A percentile compares a stretch with the other conserved stretches of the same genome.
These are phyloP conservation scores for Calophaca sinica DNA, from an alignment of 306 rosid genomes.

Conservation along the genomic window DNA sequence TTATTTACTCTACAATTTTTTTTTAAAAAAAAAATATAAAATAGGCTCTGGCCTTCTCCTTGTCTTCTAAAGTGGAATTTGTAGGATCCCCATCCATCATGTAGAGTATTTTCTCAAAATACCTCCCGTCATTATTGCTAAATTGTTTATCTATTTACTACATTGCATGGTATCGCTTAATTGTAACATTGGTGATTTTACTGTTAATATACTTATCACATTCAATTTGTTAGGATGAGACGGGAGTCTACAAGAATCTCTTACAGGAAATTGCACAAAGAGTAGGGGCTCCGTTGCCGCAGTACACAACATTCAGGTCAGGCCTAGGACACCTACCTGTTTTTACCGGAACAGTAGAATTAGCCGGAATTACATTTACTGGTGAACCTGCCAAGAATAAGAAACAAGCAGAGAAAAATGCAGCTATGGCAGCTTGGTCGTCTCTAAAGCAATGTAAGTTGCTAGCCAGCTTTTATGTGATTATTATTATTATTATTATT, in stretches of 20 bases:
- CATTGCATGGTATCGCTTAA: slow-evolving; percentile 2
- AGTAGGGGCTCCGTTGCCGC: slow-evolving; percentile 98
- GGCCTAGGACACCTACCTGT: slow-evolving; percentile 97
- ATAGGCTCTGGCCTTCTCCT: too few relatives aligned
- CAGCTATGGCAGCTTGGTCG: slow-evolving; percentile 99
- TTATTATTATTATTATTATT: background rate
- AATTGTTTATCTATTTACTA: background rate
- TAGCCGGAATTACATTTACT: slow-evolving; percentile 91
- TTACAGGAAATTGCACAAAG: slow-evolving; percentile 98
- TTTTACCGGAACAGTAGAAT: slow-evolving; percentile 93
- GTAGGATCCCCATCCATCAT: too few relatives aligned
- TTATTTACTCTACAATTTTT: background rate
- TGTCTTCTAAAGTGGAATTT: too few relatives aligned
- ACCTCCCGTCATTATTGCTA: background rate
- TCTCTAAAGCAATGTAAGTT: slow-evolving; percentile 90
- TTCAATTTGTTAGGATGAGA: slow-evolving; percentile 74
- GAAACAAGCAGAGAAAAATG: slow-evolving; percentile 99
- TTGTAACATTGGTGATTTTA: slow-evolving; percentile 6
- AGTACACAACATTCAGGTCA: slow-evolving; percentile 89
- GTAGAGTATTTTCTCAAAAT: background rate
- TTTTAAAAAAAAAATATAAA: too few relatives aligned
- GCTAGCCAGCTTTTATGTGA: slow-evolving; percentile 10
- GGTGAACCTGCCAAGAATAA: slow-evolving; percentile 98
- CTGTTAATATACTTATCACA: slow-evolving; percentile 34
- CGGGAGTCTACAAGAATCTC: slow-evolving; percentile 98